These are phyloP conservation scores for Hanseniaspora vineae DNA, from an alignment of 805 yeast genomes.

Conservation along the genomic window DNA sequence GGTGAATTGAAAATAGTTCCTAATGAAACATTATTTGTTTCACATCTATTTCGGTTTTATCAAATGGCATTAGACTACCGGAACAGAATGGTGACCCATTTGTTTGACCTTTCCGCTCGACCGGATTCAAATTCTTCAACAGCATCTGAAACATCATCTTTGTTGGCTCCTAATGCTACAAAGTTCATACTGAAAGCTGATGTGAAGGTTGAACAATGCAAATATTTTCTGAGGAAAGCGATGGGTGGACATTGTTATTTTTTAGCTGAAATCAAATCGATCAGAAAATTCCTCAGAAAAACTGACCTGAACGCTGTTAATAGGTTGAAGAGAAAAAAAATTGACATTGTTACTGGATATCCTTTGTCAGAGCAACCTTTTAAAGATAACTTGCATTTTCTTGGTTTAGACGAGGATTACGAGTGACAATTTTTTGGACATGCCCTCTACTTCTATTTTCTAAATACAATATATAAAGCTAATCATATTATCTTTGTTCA, in stretches of 20 bases:
- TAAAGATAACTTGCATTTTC: background rate
- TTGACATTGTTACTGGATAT: constrained; percentile 4
- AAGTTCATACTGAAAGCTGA: constrained; percentile 11
- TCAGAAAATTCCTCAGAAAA: constrained; percentile 8
- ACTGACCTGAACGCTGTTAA: constrained; percentile 1
- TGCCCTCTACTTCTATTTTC: no score
- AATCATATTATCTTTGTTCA: no score
- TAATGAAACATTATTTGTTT: constrained; percentile 7
- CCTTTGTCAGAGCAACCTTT: background rate
- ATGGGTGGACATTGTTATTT: constrained; percentile 23
- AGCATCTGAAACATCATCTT: no score
- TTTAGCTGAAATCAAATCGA: constrained; percentile 5
- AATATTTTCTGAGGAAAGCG: constrained; percentile 35
- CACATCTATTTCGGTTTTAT: constrained; percentile 9
- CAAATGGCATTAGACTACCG: constrained; percentile 8
- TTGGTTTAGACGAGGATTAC: background rate
- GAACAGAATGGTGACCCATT: constrained; percentile 5
- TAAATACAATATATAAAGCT: no score
- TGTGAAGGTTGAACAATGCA: constrained; percentile 19
- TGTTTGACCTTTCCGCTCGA: constrained; percentile 5
- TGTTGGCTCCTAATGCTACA: no score
- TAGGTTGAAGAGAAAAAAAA: background rate
- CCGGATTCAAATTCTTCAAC: no score
- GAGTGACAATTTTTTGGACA: background rate
- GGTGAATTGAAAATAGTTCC: constrained; percentile 13